Evolutionary conservation across 106 monocot species (phyloP), one percentile per base, ranked within the genome.

Genomic region (Phalaenopsis aphrodite): DNA sequence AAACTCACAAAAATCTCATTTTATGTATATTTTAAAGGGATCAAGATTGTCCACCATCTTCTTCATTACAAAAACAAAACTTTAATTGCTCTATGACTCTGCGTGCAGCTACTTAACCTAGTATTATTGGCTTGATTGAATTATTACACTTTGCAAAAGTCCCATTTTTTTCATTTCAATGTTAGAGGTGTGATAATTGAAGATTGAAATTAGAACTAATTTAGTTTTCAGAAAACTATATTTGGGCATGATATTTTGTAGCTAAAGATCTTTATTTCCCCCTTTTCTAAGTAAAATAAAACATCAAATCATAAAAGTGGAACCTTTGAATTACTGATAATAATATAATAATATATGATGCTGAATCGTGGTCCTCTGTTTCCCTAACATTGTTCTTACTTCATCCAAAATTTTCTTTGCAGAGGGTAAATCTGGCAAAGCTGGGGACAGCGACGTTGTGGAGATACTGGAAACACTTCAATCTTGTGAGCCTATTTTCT

Each of bases 381-480:
- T 39, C 71, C 14, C 16, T 14, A 41, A 71, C 39, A 5, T 71
- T 71, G 64, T 8, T 23, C 5, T 65, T 65, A 65, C 64, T 65
- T 39, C 18, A 5, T 42, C 8, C 52, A 74, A 74, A 42, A 36
- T 55, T 45, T 55, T 52, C 6, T 45, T 55, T 55, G 78, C 94
- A 94, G 94, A 87, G 85, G 46, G 86, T 86, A 24, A 88, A 91
- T 75, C 49, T 94, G 89, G 84, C 91, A 9, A 94, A 94, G 76
- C 88, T 94, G 5, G 94, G 88, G 55, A 88, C 88, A 18, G 73
- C 88, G 6, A 77, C 91, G 37, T 81, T 91, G 30, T 91, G 94
- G 94, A 89, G 87, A 88, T 94, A 94, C 65, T 94, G 91, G 91
- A 90, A 82, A 78, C 91, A 91, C 58, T 91, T 88, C 83, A 90